A percentile compares a stretch with the other conserved stretches of the same genome.
Evolutionary conservation across 305 asterid genomes (phyloP).

Genomic region (Striga hermonthica): DNA sequence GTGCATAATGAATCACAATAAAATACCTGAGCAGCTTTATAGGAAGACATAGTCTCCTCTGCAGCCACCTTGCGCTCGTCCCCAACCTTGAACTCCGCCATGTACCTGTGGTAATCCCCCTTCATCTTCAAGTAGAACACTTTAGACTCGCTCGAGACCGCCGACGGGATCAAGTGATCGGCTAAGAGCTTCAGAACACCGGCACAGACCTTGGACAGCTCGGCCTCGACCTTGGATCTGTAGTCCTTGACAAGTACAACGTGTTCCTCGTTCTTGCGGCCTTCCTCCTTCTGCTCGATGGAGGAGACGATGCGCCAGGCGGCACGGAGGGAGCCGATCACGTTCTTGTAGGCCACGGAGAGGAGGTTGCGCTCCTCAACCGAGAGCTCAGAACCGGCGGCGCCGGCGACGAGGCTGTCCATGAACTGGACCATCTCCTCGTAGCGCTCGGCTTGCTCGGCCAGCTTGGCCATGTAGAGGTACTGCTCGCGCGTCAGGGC

Average conservation of each 20-base stretch:
- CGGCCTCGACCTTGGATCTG: constrained; percentile 62
- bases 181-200: constrained; percentile 47
- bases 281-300: constrained; percentile 68
- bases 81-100: constrained; percentile 60
- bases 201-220: constrained; percentile 53
- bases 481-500: constrained; percentile 56
- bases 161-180: constrained; percentile 45
- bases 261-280: constrained; percentile 67
- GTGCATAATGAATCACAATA: background rate
- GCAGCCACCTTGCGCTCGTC: constrained; percentile 62
- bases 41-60: constrained; percentile 59
- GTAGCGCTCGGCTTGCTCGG: constrained; percentile 69
- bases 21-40: constrained; percentile 65
- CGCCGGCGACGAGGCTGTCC: constrained; percentile 50
- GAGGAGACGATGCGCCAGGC: constrained; percentile 67
- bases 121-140: constrained; percentile 71
- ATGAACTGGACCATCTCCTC: constrained; percentile 72
- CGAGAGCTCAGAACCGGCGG: constrained; percentile 47
- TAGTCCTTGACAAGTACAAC: constrained; percentile 56
- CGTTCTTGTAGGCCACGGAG: constrained; percentile 74
- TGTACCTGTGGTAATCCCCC: constrained; percentile 59
- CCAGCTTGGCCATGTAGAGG: constrained; percentile 60
- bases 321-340: constrained; percentile 66
- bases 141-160: constrained; percentile 50
- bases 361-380: constrained; percentile 69